A percentile compares a stretch with the other conserved stretches of the same genome.
Conservation (phyloP, 2,329 filamentous ascomycete species). For the Geosmithia morbida region DNA sequence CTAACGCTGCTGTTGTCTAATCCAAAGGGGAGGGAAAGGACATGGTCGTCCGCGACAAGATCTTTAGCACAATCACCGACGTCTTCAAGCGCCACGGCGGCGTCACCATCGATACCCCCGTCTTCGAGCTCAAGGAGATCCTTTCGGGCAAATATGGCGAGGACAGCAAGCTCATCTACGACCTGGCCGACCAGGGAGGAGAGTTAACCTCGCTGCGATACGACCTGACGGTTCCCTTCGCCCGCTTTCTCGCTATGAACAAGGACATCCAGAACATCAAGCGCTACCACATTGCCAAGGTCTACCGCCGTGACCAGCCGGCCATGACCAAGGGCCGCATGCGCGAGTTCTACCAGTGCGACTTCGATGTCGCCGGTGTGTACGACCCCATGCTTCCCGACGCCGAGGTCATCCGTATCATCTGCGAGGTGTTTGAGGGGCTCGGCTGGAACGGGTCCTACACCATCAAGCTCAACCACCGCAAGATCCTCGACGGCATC, state of each 20-base stretch:
- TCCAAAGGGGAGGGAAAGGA: slow-evolving; percentile 49
- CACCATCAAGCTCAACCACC: slow-evolving; percentile 89
- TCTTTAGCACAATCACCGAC: slow-evolving; percentile 60
- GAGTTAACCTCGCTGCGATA: slow-evolving; percentile 65
- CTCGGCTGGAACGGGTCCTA: slow-evolving; percentile 61
- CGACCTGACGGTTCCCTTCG: slow-evolving; percentile 80
- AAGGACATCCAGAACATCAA: slow-evolving; percentile 70
- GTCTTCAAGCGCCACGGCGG: slow-evolving; percentile 78
- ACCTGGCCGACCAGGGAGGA: slow-evolving; percentile 74
- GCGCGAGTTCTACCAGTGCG: slow-evolving; percentile 95
- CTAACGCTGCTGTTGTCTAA: not conserved
- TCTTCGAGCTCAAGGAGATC: slow-evolving; percentile 80
- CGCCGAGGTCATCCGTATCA: slow-evolving; percentile 74
- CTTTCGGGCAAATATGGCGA: slow-evolving; percentile 84
- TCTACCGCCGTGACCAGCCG: slow-evolving; percentile 35
- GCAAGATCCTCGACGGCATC: slow-evolving; percentile 84
- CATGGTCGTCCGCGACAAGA: slow-evolving; percentile 68
- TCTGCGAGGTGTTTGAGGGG: slow-evolving; percentile 71
- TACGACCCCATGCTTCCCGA: slow-evolving; percentile 90
- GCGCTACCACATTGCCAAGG: slow-evolving; percentile 90
- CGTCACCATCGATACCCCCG: slow-evolving; percentile 65
- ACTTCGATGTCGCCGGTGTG: slow-evolving; percentile 83
- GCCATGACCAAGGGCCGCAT: slow-evolving; percentile 66
- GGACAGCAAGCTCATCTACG: slow-evolving; percentile 85
- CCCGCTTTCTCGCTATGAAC: slow-evolving; percentile 86